Evolutionary conservation across 345 rosid genomes (phyloP).

Genomic region (Linum tenue): DNA sequence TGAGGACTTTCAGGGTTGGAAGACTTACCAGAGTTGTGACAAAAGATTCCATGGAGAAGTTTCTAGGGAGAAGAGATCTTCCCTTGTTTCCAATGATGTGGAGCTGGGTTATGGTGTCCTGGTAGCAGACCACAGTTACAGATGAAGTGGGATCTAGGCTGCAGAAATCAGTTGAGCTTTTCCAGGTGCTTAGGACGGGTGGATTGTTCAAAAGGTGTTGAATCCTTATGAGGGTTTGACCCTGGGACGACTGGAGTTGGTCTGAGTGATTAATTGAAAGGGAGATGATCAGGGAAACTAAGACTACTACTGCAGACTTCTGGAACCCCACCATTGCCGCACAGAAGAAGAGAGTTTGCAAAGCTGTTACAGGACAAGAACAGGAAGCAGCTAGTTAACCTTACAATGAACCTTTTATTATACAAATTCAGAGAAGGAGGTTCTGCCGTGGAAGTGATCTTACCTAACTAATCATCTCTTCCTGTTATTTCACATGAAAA

Average conservation of each 20-base stretch:
- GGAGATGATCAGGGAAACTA: slow-evolving; percentile 30
- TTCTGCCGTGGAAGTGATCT: too few species aligned
- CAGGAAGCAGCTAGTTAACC: too few species aligned
- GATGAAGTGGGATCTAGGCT: slow-evolving; percentile 51
- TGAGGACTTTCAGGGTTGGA: slow-evolving; percentile 70
- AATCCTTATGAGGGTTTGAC: slow-evolving; percentile 59
- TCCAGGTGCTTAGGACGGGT: slow-evolving; percentile 56
- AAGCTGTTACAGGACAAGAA: too few species aligned
- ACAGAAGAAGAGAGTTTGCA: too few species aligned
- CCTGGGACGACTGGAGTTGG: slow-evolving; percentile 69
- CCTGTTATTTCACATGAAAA: too few species aligned
- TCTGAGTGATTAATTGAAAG: slow-evolving; percentile 34
- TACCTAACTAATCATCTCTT: too few species aligned
- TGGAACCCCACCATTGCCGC: slow-evolving; percentile 27
- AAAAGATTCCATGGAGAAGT: slow-evolving; percentile 74
- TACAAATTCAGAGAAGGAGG: not conserved
- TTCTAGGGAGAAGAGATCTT: slow-evolving; percentile 40
- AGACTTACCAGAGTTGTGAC: slow-evolving; percentile 64
- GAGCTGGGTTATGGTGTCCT: slow-evolving; percentile 67
- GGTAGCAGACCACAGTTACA: slow-evolving; percentile 77
- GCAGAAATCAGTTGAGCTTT: slow-evolving; percentile 69
- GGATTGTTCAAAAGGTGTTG: slow-evolving; percentile 59
- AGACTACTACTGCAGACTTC: slow-evolving; percentile 15
- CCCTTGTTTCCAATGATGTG: slow-evolving; percentile 56
- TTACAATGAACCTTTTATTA: too few species aligned